Base-by-base conservation (phyloP, 768 basidiomycete species). In the Cyathus striatus region DNA sequence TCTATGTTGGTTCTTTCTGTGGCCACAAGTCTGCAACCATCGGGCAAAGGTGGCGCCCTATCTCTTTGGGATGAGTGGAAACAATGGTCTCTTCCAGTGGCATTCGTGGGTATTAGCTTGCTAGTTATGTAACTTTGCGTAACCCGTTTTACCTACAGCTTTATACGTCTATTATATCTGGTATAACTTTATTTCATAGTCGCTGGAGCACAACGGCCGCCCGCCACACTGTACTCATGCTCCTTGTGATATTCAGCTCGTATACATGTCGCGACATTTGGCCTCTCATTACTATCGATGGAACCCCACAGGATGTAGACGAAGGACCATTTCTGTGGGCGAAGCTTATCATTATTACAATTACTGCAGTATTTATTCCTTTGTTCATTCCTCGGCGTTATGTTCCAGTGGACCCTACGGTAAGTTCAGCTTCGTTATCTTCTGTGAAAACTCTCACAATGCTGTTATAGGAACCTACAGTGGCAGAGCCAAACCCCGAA, bases 231-330 rank as follows among this genome's bases (percentile, higher is more conserved):
- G 35, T 40, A n/a, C 21, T 40, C 22, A 18, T 68, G 3, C 51
- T 68, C 6, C 23, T 66, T 26, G 66, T 45, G 42, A 61, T 52
- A 47, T 63, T 49, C 64, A 46, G 45, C 1, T 64, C 81, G 1
- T 85, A 76, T 54, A 50, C 61, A 16, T 78, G 77, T 53, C 70
- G 81, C 23, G 72, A 79, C 50, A 40, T 86, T 4, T 80, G 70
- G 63, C 82, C 83, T 7, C 55, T 85, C 4, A 65, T 69, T 13
- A 82, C 75, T 3, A 77, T 61, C 54, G 60, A 62, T 3, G 53
- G 69, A 14, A 18, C 37, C 3, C 77, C 80, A 1, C 46, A 59
- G n/a, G 82, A 83, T 50, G 56, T 50, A 3, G 50, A 48, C 0
- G 69, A 75, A 48, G 75, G 77, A 4, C 44, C 46, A 26, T 33